Conservation (phyloP, 2,329 filamentous ascomycete genomes). For the Ophiosphaerella narmari region DNA sequence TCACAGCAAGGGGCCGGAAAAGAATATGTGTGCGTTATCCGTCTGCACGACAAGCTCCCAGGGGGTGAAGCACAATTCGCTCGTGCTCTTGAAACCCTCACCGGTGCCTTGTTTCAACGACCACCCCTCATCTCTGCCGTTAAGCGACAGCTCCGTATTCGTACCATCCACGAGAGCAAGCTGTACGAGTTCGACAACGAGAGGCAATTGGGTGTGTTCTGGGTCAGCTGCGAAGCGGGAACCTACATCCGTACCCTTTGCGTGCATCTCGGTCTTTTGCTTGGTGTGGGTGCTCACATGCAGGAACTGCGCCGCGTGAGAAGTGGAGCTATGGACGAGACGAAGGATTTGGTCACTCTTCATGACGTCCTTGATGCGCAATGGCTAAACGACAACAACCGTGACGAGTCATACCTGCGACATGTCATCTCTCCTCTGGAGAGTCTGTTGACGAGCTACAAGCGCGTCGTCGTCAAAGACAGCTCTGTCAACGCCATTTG, state of each 20-base stretch:
- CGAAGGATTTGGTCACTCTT: conserved; percentile 84
- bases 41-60: conserved; percentile 92
- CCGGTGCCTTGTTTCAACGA: conserved; percentile 94
- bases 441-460: conserved; percentile 89
- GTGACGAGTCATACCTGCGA: conserved; percentile 90
- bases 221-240: conserved; percentile 98
- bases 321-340: conserved; percentile 93
- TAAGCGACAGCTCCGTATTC: conserved; percentile 97
- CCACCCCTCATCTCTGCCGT: conserved; percentile 97
- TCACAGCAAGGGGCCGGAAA: conserved; percentile 98
- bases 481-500: conserved; percentile 95
- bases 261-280: conserved; percentile 80
- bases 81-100: conserved; percentile 91
- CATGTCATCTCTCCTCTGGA: conserved; percentile 91
- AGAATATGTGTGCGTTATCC: conserved; percentile 96
- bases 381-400: conserved; percentile 93
- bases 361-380: conserved; percentile 96
- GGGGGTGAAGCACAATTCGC: conserved; percentile 92
- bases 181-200: conserved; percentile 97
- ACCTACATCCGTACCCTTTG: conserved; percentile 99
- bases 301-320: conserved; percentile 94
- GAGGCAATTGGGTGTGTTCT: conserved; percentile 95
- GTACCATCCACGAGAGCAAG: conserved; percentile 97
- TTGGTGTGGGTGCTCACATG: conserved; percentile 94
- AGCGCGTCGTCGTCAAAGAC: conserved; percentile 97